Conservation (phyloP, 108 stramenopile genomes). For the Nitzschia sp. region DNA sequence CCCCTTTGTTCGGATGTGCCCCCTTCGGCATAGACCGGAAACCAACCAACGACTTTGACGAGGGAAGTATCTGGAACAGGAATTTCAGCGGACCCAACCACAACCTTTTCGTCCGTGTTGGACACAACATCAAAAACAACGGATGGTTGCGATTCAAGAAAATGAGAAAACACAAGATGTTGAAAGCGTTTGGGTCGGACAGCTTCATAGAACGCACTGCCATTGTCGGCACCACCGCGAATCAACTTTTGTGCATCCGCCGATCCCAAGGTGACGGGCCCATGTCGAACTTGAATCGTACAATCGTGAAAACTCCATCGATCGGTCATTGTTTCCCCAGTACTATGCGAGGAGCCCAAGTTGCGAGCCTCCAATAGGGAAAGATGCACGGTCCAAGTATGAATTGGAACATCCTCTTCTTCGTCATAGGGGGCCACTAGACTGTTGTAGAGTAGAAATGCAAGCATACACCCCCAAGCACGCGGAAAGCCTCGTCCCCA, state of each 20-base stretch:
- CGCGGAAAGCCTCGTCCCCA: slow-evolving; percentile 11
- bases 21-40: not conserved
- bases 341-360: not conserved
- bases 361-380: not conserved
- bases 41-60: slow-evolving; percentile 9
- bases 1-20: not conserved
- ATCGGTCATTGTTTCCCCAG: not conserved
- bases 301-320: not conserved
- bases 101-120: not conserved
- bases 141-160: slow-evolving; percentile 5
- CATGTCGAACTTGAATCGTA: slow-evolving; percentile 1
- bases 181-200: not conserved
- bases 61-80: not conserved
- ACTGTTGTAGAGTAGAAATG: slow-evolving; percentile 1
- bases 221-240: not conserved
- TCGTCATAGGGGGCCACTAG: not conserved
- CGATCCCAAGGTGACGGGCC: slow-evolving; percentile 1
- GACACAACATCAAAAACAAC: not conserved
- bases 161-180: slow-evolving; percentile 8
- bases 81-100: not conserved
- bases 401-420: not conserved
- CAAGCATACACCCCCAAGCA: slow-evolving; percentile 7
- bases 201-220: not conserved
- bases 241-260: not conserved
- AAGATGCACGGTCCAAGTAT: not conserved